Conservation (phyloP, 495 filamentous ascomycete genomes). For the Neurospora sp. region DNA sequence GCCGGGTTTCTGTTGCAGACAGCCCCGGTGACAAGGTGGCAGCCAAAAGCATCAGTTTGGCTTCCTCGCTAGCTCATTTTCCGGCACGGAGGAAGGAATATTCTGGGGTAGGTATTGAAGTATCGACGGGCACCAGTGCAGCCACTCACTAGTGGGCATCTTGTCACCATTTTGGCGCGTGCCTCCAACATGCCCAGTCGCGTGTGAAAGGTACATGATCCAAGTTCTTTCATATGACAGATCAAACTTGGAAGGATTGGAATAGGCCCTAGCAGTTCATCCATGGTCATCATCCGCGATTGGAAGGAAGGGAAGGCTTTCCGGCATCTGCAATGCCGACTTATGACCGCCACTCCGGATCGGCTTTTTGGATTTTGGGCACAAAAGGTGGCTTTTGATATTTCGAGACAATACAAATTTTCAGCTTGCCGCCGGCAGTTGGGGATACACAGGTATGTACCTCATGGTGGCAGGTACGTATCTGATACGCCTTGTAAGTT, state of each 20-base stretch:
- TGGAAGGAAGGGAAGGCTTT: neutral
- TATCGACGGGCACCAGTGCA: neutral
- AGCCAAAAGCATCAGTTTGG: neutral
- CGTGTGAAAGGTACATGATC: neutral
- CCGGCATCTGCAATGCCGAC: neutral
- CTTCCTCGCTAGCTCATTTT: neutral
- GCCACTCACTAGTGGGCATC: neutral
- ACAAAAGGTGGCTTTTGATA: neutral
- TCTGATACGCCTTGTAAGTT: neutral
- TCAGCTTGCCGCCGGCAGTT: neutral
- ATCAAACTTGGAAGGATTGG: neutral
- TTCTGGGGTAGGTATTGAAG: neutral
- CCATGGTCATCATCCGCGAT: neutral
- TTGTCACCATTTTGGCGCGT: neutral
- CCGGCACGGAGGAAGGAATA: neutral
- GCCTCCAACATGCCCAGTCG: neutral
- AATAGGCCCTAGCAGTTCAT: neutral
- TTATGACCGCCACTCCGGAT: conserved; percentile 3
- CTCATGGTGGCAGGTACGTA: neutral
- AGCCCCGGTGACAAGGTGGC: neutral
- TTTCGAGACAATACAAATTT: neutral
- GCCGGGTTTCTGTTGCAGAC: neutral
- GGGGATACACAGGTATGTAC: neutral
- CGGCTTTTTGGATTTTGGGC: conserved; percentile 1
- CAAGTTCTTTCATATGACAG: neutral